Percentiles rank a stretch among this genome's conserved stretches.
phyloP scores from a whole-genome alignment of 805 yeast genomes.

The Candida golubevii region DNA sequence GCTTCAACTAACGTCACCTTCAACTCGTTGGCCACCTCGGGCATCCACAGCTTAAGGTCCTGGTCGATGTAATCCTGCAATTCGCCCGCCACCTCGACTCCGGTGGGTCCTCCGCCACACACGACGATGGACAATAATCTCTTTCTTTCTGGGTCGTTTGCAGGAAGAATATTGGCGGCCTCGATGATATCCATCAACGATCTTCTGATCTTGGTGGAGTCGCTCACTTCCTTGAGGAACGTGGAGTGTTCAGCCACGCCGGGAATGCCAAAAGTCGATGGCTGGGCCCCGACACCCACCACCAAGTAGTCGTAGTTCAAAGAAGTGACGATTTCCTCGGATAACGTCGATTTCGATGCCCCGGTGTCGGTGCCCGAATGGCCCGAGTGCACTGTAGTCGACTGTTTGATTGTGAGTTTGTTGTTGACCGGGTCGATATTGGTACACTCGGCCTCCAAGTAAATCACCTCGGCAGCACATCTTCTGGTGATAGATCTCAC shows the following conservation, averaged over 20 bases:
- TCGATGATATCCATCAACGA: slow-evolving; percentile 84
- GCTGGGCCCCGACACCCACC: slow-evolving; percentile 92
- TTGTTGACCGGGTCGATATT: slow-evolving; percentile 72
- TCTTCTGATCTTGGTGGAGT: slow-evolving; percentile 78
- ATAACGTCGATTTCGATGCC: slow-evolving; percentile 36
- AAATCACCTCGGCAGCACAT: slow-evolving; percentile 70
- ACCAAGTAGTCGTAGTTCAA: slow-evolving; percentile 77
- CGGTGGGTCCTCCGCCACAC: slow-evolving; percentile 99
- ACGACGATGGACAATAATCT: slow-evolving; percentile 84
- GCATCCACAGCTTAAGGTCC: slow-evolving; percentile 86
- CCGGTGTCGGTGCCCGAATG: slow-evolving; percentile 49
- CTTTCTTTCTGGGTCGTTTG: slow-evolving; percentile 72
- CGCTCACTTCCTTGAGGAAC: slow-evolving; percentile 85
- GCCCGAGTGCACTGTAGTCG: slow-evolving; percentile 52
- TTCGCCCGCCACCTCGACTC: slow-evolving; percentile 97
- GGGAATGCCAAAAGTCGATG: slow-evolving; percentile 90
- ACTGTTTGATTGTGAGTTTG: slow-evolving; percentile 58
- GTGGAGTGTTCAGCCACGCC: slow-evolving; percentile 88
- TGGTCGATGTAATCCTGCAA: slow-evolving; percentile 90
- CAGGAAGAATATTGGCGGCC: slow-evolving; percentile 77
- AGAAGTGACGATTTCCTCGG: slow-evolving; percentile 44
- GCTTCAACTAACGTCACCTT: slow-evolving; percentile 87
- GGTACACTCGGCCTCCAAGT: slow-evolving; percentile 88
- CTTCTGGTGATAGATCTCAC: slow-evolving; percentile 82
- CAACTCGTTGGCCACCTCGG: slow-evolving; percentile 76